A percentile compares a stretch with the other conserved stretches of the same genome.
Conservation (phyloP, 2,329 filamentous ascomycete species). For the Aspergillus amoenus region DNA sequence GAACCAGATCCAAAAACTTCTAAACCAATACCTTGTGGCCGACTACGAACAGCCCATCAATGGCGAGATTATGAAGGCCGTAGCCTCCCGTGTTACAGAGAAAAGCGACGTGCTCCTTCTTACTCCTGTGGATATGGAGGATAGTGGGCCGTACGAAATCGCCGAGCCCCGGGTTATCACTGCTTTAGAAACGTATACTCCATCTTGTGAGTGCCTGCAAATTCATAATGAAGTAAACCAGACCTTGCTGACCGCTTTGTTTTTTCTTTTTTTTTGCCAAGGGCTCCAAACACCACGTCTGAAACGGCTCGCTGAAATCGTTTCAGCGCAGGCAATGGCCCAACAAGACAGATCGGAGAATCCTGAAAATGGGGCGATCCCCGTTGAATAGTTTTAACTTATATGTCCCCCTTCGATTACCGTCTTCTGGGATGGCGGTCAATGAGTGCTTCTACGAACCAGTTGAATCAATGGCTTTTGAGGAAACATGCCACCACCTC, state of each 20-base stretch:
- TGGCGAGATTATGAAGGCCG: constrained; percentile 99
- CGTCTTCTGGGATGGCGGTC: constrained; percentile 27
- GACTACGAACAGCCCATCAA: constrained; percentile 99
- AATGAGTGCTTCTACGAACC: constrained; percentile 17
- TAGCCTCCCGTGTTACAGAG: constrained; percentile 93
- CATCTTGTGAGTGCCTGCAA: constrained; percentile 72
- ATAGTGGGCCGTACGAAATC: constrained; percentile 97
- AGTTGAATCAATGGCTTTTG: neutral
- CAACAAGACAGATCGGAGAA: constrained; percentile 82
- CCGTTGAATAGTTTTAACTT: constrained; percentile 29
- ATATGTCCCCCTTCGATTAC: constrained; percentile 15
- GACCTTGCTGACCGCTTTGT: neutral
- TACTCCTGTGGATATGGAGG: constrained; percentile 96
- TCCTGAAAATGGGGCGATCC: constrained; percentile 26
- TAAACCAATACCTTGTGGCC: constrained; percentile 97
- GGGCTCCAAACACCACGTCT: constrained; percentile 94
- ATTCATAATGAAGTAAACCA: neutral
- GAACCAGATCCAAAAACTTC: constrained; percentile 97
- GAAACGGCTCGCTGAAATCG: constrained; percentile 96
- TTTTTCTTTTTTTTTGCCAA: constrained; percentile 44
- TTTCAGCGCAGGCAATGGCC: constrained; percentile 91
- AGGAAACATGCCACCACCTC: neutral
- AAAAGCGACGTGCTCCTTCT: constrained; percentile 96
- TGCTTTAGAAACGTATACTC: constrained; percentile 95
- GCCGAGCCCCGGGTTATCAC: constrained; percentile 95